Evolutionary conservation across 2,329 filamentous ascomycete genomes (phyloP).

Genomic region (Lomentospora prolificans): DNA sequence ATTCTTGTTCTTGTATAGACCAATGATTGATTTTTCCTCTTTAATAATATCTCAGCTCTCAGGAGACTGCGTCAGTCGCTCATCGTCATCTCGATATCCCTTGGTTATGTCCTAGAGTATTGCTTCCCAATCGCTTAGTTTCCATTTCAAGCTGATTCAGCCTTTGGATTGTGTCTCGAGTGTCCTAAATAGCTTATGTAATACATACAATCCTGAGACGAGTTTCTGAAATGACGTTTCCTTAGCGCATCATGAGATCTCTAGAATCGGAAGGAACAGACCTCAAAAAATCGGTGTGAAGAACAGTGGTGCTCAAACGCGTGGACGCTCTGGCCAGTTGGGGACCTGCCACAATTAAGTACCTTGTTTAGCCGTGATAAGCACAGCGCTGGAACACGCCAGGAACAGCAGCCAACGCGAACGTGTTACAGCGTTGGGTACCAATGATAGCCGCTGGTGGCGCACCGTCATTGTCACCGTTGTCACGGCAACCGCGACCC

Average conservation of each 20-base stretch:
- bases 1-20: constrained; percentile 7
- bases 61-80: neutral
- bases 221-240: too few relatives aligned
- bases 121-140: too few relatives aligned
- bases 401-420: too few relatives aligned
- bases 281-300: neutral
- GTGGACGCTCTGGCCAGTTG: too few relatives aligned
- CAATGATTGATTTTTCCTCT: neutral
- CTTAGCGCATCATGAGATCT: too few relatives aligned
- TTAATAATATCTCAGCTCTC: constrained; percentile 5
- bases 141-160: too few relatives aligned
- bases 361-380: neutral
- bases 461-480: neutral
- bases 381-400: neutral
- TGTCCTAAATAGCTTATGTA: too few relatives aligned
- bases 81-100: neutral
- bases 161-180: too few relatives aligned
- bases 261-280: neutral
- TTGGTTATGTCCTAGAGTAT: too few relatives aligned
- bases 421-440: too few relatives aligned
- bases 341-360: neutral
- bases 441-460: neutral
- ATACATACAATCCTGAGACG: too few relatives aligned
- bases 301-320: too few relatives aligned
- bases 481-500: constrained; percentile 3